phyloP scores from a whole-genome alignment of 1,284 basidiomycete genomes.

The Cerioporus squamosus region DNA sequence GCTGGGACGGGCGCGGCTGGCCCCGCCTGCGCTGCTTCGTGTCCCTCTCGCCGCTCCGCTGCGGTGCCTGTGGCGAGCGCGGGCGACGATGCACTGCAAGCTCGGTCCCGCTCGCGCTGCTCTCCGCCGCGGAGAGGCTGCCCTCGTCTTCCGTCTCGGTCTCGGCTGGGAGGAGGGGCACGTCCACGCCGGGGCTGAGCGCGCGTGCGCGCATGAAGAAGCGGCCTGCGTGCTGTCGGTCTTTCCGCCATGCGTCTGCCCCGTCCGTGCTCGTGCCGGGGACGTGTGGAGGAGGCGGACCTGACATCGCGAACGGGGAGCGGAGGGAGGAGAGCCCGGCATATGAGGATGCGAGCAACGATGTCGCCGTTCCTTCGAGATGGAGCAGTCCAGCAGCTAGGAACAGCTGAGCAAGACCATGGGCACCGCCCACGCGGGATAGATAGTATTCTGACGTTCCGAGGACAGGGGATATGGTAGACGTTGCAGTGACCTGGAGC shows the following conservation, averaged over 20 bases:
- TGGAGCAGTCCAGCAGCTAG: constrained; percentile 76
- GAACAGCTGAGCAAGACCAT: constrained; percentile 71
- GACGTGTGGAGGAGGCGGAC: constrained; percentile 15
- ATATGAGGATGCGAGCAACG: constrained; percentile 68
- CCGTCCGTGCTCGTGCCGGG: constrained; percentile 28
- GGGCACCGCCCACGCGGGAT: constrained; percentile 62
- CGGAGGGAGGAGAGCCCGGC: constrained; percentile 77
- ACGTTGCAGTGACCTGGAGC: constrained; percentile 7
- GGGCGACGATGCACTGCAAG: constrained; percentile 8
- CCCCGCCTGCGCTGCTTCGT: constrained; percentile 11
- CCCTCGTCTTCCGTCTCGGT: constrained; percentile 53
- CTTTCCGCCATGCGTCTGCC: constrained; percentile 70
- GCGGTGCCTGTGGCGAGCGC: background rate
- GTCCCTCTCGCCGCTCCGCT: constrained; percentile 8
- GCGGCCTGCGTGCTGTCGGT: constrained; percentile 65
- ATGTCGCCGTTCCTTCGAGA: constrained; percentile 72
- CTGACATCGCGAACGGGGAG: constrained; percentile 47
- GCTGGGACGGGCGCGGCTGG: constrained; percentile 4
- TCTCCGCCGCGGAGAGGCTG: constrained; percentile 40
- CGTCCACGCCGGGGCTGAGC: constrained; percentile 64
- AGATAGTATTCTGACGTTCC: constrained; percentile 65
- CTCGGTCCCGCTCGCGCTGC: constrained; percentile 13
- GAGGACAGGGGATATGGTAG: constrained; percentile 11
- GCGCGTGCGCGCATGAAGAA: constrained; percentile 71
- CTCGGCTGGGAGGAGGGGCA: constrained; percentile 63